phyloP scores from a whole-genome alignment of 2,329 filamentous ascomycete species.

The Penicillium sp. region DNA sequence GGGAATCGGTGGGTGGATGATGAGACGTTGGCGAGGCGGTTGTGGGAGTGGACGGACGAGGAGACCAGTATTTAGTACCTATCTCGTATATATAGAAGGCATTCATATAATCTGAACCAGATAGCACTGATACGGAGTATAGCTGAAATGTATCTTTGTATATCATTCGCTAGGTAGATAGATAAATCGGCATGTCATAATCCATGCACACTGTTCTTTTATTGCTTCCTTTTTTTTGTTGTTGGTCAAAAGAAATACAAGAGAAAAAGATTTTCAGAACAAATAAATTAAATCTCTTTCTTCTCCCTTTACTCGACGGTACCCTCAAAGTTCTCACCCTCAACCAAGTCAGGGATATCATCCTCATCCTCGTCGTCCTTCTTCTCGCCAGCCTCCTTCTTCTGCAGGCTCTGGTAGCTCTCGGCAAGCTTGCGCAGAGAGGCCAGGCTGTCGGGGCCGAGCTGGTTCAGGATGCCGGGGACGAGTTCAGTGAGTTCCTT shows the following conservation, averaged over 20 bases:
- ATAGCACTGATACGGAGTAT: too few species aligned
- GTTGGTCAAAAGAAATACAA: background rate
- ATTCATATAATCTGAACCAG: background rate
- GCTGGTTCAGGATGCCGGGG: constrained; percentile 98
- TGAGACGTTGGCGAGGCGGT: constrained; percentile 26
- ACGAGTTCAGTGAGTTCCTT: constrained; percentile 99
- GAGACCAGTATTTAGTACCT: background rate
- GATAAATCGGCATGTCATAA: too few species aligned
- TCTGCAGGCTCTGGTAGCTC: constrained; percentile 99
- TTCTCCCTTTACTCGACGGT: constrained; percentile 74
- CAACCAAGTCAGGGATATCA: constrained; percentile 95
- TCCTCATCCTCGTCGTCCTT: constrained; percentile 66
- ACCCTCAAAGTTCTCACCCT: constrained; percentile 96
- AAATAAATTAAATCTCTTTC: background rate
- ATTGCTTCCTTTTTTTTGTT: background rate
- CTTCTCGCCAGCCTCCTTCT: constrained; percentile 76
- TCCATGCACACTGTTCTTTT: background rate
- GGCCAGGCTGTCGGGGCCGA: constrained; percentile 94
- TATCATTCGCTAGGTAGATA: too few species aligned
- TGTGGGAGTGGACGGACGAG: constrained; percentile 45
- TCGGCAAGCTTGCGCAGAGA: constrained; percentile 97
- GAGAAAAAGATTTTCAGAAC: background rate
- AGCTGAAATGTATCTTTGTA: too few species aligned
- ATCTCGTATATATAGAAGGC: background rate
- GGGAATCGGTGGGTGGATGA: constrained; percentile 30